These are phyloP conservation scores for Gyrodon lividus DNA, from an alignment of 768 basidiomycete genomes.

Conservation along the genomic window DNA sequence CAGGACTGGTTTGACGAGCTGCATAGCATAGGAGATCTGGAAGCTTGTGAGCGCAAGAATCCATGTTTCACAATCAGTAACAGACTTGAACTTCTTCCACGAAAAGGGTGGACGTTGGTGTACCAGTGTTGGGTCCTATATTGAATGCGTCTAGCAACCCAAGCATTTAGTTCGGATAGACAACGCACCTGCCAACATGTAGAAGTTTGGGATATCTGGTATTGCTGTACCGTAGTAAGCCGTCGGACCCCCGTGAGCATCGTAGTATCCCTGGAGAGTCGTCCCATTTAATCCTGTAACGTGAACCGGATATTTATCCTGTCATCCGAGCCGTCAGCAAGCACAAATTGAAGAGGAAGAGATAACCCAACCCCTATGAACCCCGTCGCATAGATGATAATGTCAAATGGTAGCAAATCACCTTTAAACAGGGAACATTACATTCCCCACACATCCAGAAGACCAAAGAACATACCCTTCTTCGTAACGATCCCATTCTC, in stretches of 20 bases:
- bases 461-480: slow-evolving; percentile 12
- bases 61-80: not conserved
- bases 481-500: slow-evolving; percentile 25
- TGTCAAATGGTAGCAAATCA: slow-evolving; percentile 30
- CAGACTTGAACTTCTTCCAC: slow-evolving; percentile 31
- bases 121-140: slow-evolving; percentile 29
- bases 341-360: not conserved
- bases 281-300: slow-evolving; percentile 25
- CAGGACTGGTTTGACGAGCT: slow-evolving; percentile 31
- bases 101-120: slow-evolving; percentile 24
- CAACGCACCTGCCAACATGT: slow-evolving; percentile 29
- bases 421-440: slow-evolving; percentile 16
- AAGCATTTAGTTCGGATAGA: not conserved
- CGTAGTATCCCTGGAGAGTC: slow-evolving; percentile 29
- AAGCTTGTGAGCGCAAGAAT: not conserved
- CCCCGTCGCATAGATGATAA: slow-evolving; percentile 35
- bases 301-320: slow-evolving; percentile 22
- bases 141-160: not conserved
- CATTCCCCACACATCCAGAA: not conserved
- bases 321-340: not conserved
- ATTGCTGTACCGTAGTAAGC: slow-evolving; percentile 34
- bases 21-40: slow-evolving; percentile 29
- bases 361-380: slow-evolving; percentile 25
- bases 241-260: slow-evolving; percentile 30
- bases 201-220: slow-evolving; percentile 39